Conservation (phyloP, 352 stramenopile species). For the Halophytophthora batemanensis region DNA sequence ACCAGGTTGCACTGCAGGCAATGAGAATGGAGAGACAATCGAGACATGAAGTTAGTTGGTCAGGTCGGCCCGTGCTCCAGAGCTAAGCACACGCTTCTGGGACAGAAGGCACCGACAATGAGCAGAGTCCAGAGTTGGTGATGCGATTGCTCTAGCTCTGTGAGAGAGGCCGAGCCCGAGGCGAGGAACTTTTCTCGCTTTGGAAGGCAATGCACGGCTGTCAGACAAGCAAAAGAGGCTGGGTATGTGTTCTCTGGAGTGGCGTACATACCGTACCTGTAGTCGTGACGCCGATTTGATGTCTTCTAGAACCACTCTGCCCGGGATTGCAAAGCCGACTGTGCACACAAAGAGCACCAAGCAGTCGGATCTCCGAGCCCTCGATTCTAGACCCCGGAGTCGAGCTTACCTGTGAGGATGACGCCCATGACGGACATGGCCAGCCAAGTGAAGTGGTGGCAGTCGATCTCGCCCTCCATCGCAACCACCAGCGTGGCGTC, state of each 20-base stretch:
- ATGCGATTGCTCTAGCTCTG: constrained; percentile 65
- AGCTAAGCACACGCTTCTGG: constrained; percentile 1
- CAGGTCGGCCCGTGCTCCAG: too few relatives aligned
- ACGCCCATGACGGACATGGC: constrained; percentile 58
- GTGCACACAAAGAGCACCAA: background rate
- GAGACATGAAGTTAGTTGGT: constrained; percentile 4
- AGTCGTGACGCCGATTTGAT: constrained; percentile 47
- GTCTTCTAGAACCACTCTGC: constrained; percentile 56
- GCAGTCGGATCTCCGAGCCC: too few relatives aligned
- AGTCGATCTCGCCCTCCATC: constrained; percentile 54
- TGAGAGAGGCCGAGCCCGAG: constrained; percentile 21
- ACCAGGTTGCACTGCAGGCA: constrained; percentile 59
- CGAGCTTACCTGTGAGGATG: constrained; percentile 45
- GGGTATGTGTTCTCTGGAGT: too few relatives aligned
- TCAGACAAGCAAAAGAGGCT: too few relatives aligned
- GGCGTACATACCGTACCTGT: constrained; percentile 47
- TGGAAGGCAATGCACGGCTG: too few relatives aligned
- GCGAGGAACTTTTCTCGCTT: constrained; percentile 38
- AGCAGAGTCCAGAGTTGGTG: constrained; percentile 67
- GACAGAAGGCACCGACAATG: constrained; percentile 39
- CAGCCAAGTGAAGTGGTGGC: constrained; percentile 66
- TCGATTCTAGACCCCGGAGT: background rate
- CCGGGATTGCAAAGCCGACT: constrained; percentile 65
- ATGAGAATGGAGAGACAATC: constrained; percentile 1
- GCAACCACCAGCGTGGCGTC: constrained; percentile 46